These are phyloP conservation scores for Sanghuangporus weigelae DNA, from an alignment of 1,284 basidiomycete species.

Conservation along the genomic window DNA sequence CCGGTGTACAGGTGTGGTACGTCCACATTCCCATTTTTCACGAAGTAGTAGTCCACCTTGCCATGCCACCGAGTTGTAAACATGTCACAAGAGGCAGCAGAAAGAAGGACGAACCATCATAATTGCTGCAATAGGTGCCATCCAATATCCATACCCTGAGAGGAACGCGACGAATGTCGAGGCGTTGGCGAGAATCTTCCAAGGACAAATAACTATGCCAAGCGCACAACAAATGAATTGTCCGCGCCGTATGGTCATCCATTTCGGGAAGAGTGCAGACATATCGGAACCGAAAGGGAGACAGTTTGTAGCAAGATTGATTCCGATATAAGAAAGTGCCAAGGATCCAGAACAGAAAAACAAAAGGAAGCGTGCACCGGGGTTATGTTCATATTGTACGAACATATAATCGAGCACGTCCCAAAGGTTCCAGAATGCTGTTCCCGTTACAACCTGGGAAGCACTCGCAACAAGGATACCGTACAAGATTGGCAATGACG, in stretches of 20 bases:
- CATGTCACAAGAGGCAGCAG: neutral
- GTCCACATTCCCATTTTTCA: neutral
- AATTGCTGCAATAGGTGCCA: neutral
- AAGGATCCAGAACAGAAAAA: neutral
- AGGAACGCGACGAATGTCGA: slow-evolving; percentile 9
- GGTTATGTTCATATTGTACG: neutral
- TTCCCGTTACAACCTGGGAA: neutral
- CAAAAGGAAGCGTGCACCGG: neutral
- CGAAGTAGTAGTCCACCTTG: slow-evolving; percentile 1
- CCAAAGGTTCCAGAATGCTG: neutral
- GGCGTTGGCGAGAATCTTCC: slow-evolving; percentile 10
- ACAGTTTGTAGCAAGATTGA: neutral
- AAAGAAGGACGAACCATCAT: neutral
- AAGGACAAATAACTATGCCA: slow-evolving; percentile 5
- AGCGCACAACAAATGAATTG: slow-evolving; percentile 10
- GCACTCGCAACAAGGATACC: slow-evolving; percentile 25
- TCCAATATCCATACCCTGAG: slow-evolving; percentile 6
- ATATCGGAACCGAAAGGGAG: neutral
- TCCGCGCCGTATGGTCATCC: slow-evolving; percentile 8
- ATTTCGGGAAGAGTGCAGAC: slow-evolving; percentile 4
- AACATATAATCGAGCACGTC: neutral
- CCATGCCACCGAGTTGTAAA: neutral
- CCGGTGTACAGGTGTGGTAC: slow-evolving; percentile 2
- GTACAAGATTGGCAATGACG: slow-evolving; percentile 23
- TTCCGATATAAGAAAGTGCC: neutral